phyloP scores from a whole-genome alignment of 345 rosid species.

The Camelina laxa region DNA sequence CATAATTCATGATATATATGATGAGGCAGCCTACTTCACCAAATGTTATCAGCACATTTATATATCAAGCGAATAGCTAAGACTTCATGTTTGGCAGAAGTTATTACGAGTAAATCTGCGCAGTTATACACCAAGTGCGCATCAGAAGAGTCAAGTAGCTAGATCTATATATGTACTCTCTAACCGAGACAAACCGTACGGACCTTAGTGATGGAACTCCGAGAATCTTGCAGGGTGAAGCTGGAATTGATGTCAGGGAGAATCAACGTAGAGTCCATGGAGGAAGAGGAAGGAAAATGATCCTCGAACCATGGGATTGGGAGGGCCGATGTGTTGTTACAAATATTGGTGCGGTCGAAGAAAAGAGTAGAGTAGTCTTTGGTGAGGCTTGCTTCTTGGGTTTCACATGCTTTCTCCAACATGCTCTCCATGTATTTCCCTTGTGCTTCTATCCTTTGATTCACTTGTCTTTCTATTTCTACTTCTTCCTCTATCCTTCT shows the following conservation, averaged over 20 bases:
- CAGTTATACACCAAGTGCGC: constrained; percentile 28
- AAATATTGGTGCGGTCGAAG: constrained; percentile 30
- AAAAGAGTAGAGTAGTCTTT: constrained; percentile 37
- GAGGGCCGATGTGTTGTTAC: constrained; percentile 37
- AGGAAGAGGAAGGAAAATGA: constrained; percentile 40
- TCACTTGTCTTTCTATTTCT: constrained; percentile 93
- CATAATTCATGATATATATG: background rate
- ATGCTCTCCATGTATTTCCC: constrained; percentile 97
- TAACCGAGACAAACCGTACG: constrained; percentile 44
- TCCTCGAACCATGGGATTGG: constrained; percentile 42
- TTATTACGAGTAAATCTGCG: constrained; percentile 37
- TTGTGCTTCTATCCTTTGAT: constrained; percentile 90
- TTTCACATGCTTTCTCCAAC: constrained; percentile 90
- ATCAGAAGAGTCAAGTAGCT: constrained; percentile 22
- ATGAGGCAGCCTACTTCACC: constrained; percentile 13
- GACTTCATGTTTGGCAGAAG: constrained; percentile 24
- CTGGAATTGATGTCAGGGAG: constrained; percentile 37
- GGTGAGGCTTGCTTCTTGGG: constrained; percentile 61
- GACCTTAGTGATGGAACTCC: constrained; percentile 23
- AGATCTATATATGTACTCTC: constrained; percentile 24
- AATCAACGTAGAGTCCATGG: constrained; percentile 32
- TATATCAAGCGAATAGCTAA: constrained; percentile 5
- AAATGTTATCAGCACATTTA: constrained; percentile 3
- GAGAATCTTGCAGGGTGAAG: constrained; percentile 41
- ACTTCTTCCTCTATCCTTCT: constrained; percentile 81